phyloP scores from a whole-genome alignment of 345 rosid genomes.

The Camelina laxa region DNA sequence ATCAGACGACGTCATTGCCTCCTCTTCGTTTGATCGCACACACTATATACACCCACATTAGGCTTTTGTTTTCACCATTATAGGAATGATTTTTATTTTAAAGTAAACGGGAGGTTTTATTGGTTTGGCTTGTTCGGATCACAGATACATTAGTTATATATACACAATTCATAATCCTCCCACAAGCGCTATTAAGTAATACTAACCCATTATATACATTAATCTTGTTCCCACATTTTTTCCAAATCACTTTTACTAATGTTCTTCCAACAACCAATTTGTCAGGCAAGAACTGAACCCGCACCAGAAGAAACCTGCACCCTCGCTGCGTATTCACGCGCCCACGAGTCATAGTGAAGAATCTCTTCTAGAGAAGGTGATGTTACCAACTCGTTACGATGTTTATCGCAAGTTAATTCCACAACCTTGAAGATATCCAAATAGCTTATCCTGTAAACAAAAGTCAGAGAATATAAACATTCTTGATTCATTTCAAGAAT shows the following conservation, averaged over 20 bases:
- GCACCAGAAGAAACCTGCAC: constrained; percentile 52
- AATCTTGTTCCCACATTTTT: not conserved
- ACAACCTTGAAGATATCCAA: constrained; percentile 93
- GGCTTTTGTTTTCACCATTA: no score
- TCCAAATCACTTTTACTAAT: not conserved
- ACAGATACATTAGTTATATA: constrained; percentile 14
- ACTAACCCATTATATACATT: not conserved
- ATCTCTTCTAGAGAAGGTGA: constrained; percentile 88
- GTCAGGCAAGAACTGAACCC: constrained; percentile 53
- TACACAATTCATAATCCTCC: constrained; percentile 33
- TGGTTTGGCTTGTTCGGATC: constrained; percentile 29
- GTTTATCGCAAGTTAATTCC: constrained; percentile 82
- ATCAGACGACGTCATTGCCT: no score
- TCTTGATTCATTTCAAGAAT: constrained; percentile 10
- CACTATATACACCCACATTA: no score
- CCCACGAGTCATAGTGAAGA: constrained; percentile 90
- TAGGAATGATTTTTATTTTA: no score
- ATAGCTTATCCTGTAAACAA: constrained; percentile 71
- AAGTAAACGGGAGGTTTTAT: no score
- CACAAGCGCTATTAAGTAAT: not conserved
- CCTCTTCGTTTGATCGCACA: no score
- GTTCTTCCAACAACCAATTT: constrained; percentile 6
- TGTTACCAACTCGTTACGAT: constrained; percentile 66
- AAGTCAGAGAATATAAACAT: not conserved
- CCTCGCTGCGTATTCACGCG: constrained; percentile 69